Conservation (phyloP, 2,329 filamentous ascomycete genomes). For the Cercospora sesami region DNA sequence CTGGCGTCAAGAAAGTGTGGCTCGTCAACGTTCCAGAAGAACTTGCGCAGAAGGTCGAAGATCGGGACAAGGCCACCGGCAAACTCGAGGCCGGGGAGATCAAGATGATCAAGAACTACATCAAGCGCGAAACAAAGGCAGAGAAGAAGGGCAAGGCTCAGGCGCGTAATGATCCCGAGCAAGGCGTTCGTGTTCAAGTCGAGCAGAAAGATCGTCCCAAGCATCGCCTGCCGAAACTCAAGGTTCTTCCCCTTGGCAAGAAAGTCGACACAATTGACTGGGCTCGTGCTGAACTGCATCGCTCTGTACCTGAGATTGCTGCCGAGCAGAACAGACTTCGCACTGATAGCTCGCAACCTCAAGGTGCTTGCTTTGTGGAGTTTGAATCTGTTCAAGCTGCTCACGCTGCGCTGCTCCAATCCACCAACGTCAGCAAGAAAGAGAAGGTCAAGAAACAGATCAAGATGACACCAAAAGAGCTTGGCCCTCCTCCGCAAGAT, state of each 20-base stretch:
- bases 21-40: conserved; percentile 48
- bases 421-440: conserved; percentile 9
- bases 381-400: conserved; percentile 79
- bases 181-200: conserved; percentile 52
- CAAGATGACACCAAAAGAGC: conserved; percentile 40
- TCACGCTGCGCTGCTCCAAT: conserved; percentile 71
- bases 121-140: conserved; percentile 31
- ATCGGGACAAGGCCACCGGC: conserved; percentile 45
- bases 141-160: conserved; percentile 29
- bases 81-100: conserved; percentile 49
- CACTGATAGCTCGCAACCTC: conserved; percentile 63
- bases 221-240: conserved; percentile 56
- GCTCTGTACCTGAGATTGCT: conserved; percentile 70
- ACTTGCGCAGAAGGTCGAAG: conserved; percentile 45
- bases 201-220: conserved; percentile 65
- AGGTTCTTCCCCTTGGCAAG: conserved; percentile 61
- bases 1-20: conserved; percentile 47
- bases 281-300: conserved; percentile 72
- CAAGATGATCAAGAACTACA: conserved; percentile 42
- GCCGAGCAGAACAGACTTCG: conserved; percentile 66
- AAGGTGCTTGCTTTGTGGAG: conserved; percentile 82
- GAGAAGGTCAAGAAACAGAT: conserved; percentile 21
- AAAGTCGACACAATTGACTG: conserved; percentile 92
- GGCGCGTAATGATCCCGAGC: neutral
- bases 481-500: conserved; percentile 43